Base-by-base conservation (phyloP, 306 rosid genomes). In the Vigna radiata region DNA sequence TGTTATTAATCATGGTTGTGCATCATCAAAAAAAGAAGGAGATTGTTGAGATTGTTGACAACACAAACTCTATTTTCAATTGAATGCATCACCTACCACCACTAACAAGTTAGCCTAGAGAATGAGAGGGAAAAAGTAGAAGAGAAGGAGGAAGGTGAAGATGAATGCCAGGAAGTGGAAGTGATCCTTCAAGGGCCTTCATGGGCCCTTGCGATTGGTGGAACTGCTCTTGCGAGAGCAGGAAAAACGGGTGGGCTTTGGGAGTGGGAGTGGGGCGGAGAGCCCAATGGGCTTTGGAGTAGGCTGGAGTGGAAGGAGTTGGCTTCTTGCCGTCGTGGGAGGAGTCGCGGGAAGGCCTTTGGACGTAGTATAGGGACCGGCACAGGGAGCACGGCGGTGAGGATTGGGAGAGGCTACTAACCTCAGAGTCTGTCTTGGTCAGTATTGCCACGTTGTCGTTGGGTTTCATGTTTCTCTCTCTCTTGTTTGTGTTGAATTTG, bases 291-390 rank as follows among this genome's bases (percentile, higher is more conserved):
- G 21, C 21, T 19, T 19, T 19, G 21, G 21, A 19, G 21, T 19
- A 19, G 21, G 21, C 21, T 19, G 21, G 21, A 19, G 21, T 19
- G 21, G 21, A 19, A 19, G 21, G 0, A 19, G 1, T 19, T 19
- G 21, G 21, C 21, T 19, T 19, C 21, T 19, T 1, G 21, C 21
- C 21, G 21, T 19, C 21, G 21, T 19, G 21, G 1, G 21, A 95
- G 25, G 98, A 94, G 54, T 90, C 98, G 17, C 98, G 84, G 0
- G 98, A 94, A 0, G 98, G 98, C 77, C 96, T 92, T 48, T 90
- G 97, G 9, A 95, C 97, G 46, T 83, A 92, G 78, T 95, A 95
- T 2, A 76, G 93, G 2, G 92, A 69, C 2, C 88, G 87, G 0
- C 89, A 93, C 1, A 92, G 93, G 0, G 97, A 92, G 7, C 96